phyloP scores from a whole-genome alignment of 495 filamentous ascomycete species.

The Penicillium canescens region DNA sequence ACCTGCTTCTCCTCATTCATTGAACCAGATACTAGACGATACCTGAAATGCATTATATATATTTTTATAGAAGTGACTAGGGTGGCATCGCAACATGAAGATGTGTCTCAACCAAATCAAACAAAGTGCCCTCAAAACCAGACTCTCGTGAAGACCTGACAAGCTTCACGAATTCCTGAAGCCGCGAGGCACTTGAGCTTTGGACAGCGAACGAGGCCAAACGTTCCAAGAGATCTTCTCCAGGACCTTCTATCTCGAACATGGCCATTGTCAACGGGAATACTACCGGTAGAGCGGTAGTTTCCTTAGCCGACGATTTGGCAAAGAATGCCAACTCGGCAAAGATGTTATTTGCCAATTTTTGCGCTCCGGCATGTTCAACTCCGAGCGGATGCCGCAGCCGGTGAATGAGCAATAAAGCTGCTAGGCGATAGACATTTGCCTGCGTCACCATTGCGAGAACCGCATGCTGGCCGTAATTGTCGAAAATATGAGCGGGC shows the following conservation, averaged over 20 bases:
- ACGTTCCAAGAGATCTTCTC: conserved; percentile 23
- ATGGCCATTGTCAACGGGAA: conserved; percentile 31
- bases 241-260: conserved; percentile 26
- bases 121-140: conserved; percentile 25
- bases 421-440: conserved; percentile 30
- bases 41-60: not conserved
- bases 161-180: conserved; percentile 25
- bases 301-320: conserved; percentile 9
- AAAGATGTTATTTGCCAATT: conserved; percentile 29
- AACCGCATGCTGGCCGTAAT: conserved; percentile 24
- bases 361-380: conserved; percentile 18
- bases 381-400: conserved; percentile 31
- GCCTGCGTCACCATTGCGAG: conserved; percentile 34
- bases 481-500: conserved; percentile 12
- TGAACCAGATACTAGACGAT: not conserved
- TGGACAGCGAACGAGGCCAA: conserved; percentile 22
- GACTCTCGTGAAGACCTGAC: conserved; percentile 19
- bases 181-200: conserved; percentile 18
- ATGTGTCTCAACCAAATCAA: conserved; percentile 30
- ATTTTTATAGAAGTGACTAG: conserved; percentile 1
- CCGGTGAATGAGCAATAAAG: conserved; percentile 33
- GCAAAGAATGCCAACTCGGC: conserved; percentile 24
- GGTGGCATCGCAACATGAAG: conserved; percentile 28
- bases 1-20: too few relatives aligned
- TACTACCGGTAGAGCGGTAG: conserved; percentile 23